Evolutionary conservation across 306 rosid genomes (phyloP).

Genomic region (Cicer bijugum): DNA sequence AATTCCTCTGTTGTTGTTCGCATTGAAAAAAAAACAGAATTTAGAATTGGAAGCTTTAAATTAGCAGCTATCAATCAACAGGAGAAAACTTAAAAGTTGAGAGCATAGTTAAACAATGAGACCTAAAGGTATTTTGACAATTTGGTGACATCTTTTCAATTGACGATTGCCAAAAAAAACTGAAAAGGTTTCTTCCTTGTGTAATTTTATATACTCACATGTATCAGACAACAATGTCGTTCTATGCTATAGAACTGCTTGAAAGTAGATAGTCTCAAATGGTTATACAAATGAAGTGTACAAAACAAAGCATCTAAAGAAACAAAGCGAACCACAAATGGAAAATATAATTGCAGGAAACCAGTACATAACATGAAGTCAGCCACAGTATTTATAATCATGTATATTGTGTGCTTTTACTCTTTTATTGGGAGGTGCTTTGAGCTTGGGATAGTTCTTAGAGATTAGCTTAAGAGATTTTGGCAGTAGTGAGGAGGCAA

Average conservation of each 20-base stretch:
- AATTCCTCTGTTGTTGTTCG: conserved; percentile 58
- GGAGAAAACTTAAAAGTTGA: neutral
- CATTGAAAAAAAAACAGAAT: conserved; percentile 23
- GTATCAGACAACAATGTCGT: neutral
- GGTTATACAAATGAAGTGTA: conserved; percentile 15
- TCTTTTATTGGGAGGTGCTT: neutral
- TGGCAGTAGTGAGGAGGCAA: conserved; percentile 14
- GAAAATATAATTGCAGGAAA: neutral
- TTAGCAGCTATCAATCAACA: conserved; percentile 26
- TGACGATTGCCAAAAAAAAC: neutral
- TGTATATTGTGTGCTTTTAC: neutral
- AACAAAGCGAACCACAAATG: neutral
- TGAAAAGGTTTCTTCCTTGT: conserved; percentile 14
- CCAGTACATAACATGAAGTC: conserved; percentile 27
- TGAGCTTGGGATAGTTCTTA: neutral
- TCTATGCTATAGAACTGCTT: conserved; percentile 17
- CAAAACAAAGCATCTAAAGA: neutral
- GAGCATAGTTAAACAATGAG: conserved; percentile 13
- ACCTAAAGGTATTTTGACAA: conserved; percentile 32
- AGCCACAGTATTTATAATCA: conserved; percentile 3
- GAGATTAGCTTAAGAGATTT: neutral
- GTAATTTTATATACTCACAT: conserved; percentile 7
- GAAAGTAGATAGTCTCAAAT: conserved; percentile 14
- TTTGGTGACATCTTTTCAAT: conserved; percentile 18
- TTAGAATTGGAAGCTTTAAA: conserved; percentile 38